Percentiles rank a stretch among this genome's conserved stretches.
Conservation (phyloP, 2,329 filamentous ascomycete genomes). For the Ceratocystis albifundus region DNA sequence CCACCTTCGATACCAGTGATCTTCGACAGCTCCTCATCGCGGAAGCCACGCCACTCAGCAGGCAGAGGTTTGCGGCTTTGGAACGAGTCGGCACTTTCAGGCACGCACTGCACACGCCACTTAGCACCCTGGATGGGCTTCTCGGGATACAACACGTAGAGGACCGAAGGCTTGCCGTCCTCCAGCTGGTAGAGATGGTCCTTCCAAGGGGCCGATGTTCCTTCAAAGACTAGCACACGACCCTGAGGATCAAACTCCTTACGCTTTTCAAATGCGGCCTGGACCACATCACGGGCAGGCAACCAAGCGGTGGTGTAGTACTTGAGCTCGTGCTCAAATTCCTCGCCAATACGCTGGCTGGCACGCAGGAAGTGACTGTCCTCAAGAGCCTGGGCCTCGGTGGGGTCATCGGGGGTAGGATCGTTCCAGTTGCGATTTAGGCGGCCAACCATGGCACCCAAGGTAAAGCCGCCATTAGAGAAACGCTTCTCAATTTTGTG, state of each 20-base stretch:
- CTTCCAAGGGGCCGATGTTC: constrained; percentile 80
- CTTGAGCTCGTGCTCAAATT: constrained; percentile 71
- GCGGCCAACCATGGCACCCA: constrained; percentile 71
- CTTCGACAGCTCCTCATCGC: constrained; percentile 72
- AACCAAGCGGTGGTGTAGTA: constrained; percentile 71
- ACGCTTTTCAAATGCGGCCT: constrained; percentile 60
- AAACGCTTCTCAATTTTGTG: constrained; percentile 74
- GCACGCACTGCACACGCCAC: constrained; percentile 92
- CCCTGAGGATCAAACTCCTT: constrained; percentile 58
- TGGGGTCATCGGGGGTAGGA: constrained; percentile 39
- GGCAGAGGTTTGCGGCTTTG: constrained; percentile 84
- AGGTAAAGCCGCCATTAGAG: constrained; percentile 67
- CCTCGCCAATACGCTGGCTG: constrained; percentile 73
- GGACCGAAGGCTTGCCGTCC: constrained; percentile 45
- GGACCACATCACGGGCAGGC: constrained; percentile 70
- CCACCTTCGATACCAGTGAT: constrained; percentile 58
- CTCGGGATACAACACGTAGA: constrained; percentile 90
- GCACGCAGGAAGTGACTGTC: constrained; percentile 69
- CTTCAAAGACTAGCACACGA: constrained; percentile 67
- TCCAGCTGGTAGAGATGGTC: constrained; percentile 90
- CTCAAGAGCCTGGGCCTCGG: constrained; percentile 53
- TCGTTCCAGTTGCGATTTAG: constrained; percentile 77
- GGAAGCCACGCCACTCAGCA: constrained; percentile 80
- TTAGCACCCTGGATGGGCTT: constrained; percentile 61
- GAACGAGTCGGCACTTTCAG: constrained; percentile 73